These are phyloP conservation scores for Monosporozyma aerobia DNA, from an alignment of 805 yeast species.

Conservation along the genomic window DNA sequence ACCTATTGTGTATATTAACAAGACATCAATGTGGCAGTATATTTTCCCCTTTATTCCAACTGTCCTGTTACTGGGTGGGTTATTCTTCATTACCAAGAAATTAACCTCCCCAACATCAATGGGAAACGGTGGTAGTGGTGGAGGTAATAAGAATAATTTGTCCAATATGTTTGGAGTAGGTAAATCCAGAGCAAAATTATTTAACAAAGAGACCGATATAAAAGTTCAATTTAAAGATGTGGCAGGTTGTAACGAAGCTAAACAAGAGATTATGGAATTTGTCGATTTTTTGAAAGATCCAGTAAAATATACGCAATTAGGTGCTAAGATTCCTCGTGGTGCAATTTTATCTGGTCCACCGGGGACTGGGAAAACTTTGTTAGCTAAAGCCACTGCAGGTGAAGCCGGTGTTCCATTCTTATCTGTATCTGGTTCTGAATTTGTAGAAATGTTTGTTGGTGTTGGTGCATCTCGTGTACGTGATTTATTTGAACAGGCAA, in stretches of 20 bases:
- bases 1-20: slow-evolving; percentile 68
- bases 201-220: slow-evolving; percentile 76
- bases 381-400: slow-evolving; percentile 94
- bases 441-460: slow-evolving; percentile 96
- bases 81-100: slow-evolving; percentile 38
- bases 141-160: slow-evolving; percentile 15
- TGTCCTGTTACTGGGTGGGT: slow-evolving; percentile 67
- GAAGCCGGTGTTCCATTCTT: slow-evolving; percentile 92
- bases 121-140: slow-evolving; percentile 47
- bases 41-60: slow-evolving; percentile 74
- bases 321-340: slow-evolving; percentile 93
- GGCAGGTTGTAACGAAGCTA: slow-evolving; percentile 92
- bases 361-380: slow-evolving; percentile 90
- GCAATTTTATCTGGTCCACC: slow-evolving; percentile 93
- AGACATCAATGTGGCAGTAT: slow-evolving; percentile 54
- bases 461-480: slow-evolving; percentile 94
- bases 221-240: slow-evolving; percentile 80
- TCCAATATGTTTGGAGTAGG: slow-evolving; percentile 65
- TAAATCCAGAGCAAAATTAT: slow-evolving; percentile 68
- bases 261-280: slow-evolving; percentile 92
- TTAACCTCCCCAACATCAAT: slow-evolving; percentile 20
- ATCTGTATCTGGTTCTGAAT: slow-evolving; percentile 88
- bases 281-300: slow-evolving; percentile 85
- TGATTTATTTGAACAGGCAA: slow-evolving; percentile 81
- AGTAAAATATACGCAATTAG: slow-evolving; percentile 70